phyloP scores from a whole-genome alignment of 1,284 basidiomycete genomes.

The Retiboletus fuscus region DNA sequence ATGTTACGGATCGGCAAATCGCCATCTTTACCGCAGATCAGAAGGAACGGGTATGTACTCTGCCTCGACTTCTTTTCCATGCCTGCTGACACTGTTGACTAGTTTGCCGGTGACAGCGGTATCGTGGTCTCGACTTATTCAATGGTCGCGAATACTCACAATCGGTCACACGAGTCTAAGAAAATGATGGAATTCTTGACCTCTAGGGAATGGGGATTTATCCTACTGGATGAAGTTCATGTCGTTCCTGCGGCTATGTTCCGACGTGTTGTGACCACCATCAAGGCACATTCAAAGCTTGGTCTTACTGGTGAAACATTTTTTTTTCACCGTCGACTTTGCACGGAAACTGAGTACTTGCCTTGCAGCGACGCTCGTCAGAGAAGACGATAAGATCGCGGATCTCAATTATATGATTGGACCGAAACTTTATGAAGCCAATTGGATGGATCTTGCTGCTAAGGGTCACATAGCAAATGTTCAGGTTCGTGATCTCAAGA shows the following conservation, averaged over 20 bases:
- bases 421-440: constrained; percentile 99
- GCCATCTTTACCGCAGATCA: constrained; percentile 96
- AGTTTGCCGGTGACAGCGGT: constrained; percentile 94
- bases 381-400: constrained; percentile 99
- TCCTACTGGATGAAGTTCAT: constrained; percentile 95
- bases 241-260: constrained; percentile 98
- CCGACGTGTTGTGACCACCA: constrained; percentile 93
- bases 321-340: constrained; percentile 5
- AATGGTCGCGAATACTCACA: constrained; percentile 97
- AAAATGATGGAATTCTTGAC: constrained; percentile 99
- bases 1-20: constrained; percentile 94
- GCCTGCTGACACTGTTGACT: constrained; percentile 18
- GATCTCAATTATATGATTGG: constrained; percentile 99
- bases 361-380: constrained; percentile 89
- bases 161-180: constrained; percentile 95
- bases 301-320: constrained; percentile 82
- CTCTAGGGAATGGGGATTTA: constrained; percentile 95
- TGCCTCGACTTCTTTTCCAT: neutral
- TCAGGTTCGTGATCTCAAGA: constrained; percentile 69
- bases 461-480: constrained; percentile 99
- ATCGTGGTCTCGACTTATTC: constrained; percentile 98
- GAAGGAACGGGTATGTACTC: constrained; percentile 84
- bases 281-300: constrained; percentile 97
- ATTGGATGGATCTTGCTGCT: constrained; percentile 99
- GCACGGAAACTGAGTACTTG: constrained; percentile 24